Evolutionary conservation across 2,329 filamentous ascomycete species (phyloP), one percentile per base, ranked within the genome.

Genomic region (Phialocephala subalpina): DNA sequence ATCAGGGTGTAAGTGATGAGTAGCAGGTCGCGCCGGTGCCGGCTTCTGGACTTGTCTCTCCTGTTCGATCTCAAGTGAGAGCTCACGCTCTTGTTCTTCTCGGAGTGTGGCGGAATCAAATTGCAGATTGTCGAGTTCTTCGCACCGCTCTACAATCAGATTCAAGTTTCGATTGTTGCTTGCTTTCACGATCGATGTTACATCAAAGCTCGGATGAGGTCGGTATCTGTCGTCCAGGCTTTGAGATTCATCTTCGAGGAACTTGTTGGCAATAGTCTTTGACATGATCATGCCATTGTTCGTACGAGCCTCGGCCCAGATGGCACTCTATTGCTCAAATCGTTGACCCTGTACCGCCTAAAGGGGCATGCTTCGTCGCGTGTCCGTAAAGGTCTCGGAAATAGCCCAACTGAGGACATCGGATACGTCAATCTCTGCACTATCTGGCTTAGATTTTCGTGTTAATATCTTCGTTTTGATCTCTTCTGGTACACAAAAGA

Each of bases 81-180:
- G 78, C 67, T 93, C 90, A 0, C 90, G 82, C 73, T 93, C 90
- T 69, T 92, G 88, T 64, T 93, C 90, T 71, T 92, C 88, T 3
- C 85, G 79, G 0, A 91, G 76, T 0, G 78, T 76, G 0, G 79
- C 78, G 0, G 79, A 71, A 1, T 74, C 68, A 35, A 81, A 71
- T 1, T 75, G 63, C 0, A 71, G 35, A 7, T 73, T 69, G 1
- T 74, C 73, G 60, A 83, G 80, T 8, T 82, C 73, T 1, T 67
- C 53, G 62, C 81, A 83, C 20, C 77, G 77, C 9, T 70, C 60
- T 22, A 36, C 25, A 58, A 82, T 80, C 4, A 38, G 7, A 4
- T 47, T 33, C 18, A 62, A 22, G 12, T 59, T 52, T 16, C 60
- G 7, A 18, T 63, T 52, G 20, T 33, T n/a, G 12, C 45, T 27